Conservation (phyloP, 345 rosid species). For the Laguncularia racemosa region DNA sequence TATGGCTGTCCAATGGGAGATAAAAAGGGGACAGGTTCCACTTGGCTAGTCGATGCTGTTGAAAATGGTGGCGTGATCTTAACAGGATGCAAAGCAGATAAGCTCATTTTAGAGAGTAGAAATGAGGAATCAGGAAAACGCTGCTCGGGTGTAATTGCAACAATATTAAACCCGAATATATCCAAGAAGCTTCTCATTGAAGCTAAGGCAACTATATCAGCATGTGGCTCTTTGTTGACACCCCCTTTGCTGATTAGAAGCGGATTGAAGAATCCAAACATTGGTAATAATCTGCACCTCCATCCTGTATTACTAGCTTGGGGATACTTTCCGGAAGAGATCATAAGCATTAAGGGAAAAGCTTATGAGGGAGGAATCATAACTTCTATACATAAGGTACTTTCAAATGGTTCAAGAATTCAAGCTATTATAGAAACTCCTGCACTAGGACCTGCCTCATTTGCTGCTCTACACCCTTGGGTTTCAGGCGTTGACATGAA, state of each 20-base stretch:
- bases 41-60: constrained; percentile 22
- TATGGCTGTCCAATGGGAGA: constrained; percentile 17
- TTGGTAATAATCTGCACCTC: constrained; percentile 14
- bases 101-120: constrained; percentile 8
- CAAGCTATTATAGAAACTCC: constrained; percentile 51
- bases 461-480: constrained; percentile 54
- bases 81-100: constrained; percentile 18
- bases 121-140: background rate
- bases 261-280: constrained; percentile 19
- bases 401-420: constrained; percentile 24
- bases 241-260: constrained; percentile 16
- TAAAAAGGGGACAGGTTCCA: constrained; percentile 10
- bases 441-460: constrained; percentile 53
- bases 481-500: constrained; percentile 52
- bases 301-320: constrained; percentile 13
- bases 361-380: constrained; percentile 55
- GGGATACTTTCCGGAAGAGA: constrained; percentile 19
- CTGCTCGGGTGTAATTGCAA: constrained; percentile 14
- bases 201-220: constrained; percentile 18
- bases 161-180: background rate
- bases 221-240: constrained; percentile 17
- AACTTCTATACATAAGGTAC: constrained; percentile 46
- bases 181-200: constrained; percentile 11
- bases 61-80: constrained; percentile 14
- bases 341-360: constrained; percentile 2